phyloP scores from a whole-genome alignment of 2,329 filamentous ascomycete genomes.

The Fusarium avenaceum region DNA sequence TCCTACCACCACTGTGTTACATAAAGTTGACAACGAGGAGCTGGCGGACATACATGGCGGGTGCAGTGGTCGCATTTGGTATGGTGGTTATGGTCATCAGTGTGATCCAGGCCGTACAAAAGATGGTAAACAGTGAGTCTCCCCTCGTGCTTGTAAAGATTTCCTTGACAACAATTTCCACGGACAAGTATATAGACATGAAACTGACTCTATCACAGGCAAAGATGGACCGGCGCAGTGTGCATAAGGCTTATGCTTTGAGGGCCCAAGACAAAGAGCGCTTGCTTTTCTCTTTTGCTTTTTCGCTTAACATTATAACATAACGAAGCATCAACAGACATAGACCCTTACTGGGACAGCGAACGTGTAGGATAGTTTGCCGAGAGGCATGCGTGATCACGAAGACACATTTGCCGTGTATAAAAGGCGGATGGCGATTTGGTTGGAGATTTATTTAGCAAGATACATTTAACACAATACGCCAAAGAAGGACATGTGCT shows the following conservation, averaged over 20 bases:
- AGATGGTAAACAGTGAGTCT: constrained; percentile 68
- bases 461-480: constrained; percentile 6
- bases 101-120: constrained; percentile 77
- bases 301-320: constrained; percentile 24
- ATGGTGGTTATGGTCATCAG: constrained; percentile 84
- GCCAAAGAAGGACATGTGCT: constrained; percentile 16
- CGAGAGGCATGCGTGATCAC: constrained; percentile 11
- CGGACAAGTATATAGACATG: neutral
- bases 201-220: constrained; percentile 40
- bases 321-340: constrained; percentile 32
- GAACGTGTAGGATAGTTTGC: constrained; percentile 28
- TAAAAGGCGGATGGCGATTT: constrained; percentile 32
- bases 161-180: neutral
- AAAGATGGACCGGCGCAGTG: constrained; percentile 48
- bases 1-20: constrained; percentile 93
- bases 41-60: constrained; percentile 80
- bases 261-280: constrained; percentile 5
- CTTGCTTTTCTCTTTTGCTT: constrained; percentile 14
- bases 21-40: constrained; percentile 87
- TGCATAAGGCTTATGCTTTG: constrained; percentile 28
- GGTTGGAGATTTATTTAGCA: constrained; percentile 8
- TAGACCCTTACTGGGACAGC: constrained; percentile 30
- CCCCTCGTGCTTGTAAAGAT: neutral
- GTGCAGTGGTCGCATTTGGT: constrained; percentile 82
- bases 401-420: constrained; percentile 12